These are phyloP conservation scores for Clonostachys rhizophaga DNA, from an alignment of 2,329 filamentous ascomycete genomes.

Conservation along the genomic window DNA sequence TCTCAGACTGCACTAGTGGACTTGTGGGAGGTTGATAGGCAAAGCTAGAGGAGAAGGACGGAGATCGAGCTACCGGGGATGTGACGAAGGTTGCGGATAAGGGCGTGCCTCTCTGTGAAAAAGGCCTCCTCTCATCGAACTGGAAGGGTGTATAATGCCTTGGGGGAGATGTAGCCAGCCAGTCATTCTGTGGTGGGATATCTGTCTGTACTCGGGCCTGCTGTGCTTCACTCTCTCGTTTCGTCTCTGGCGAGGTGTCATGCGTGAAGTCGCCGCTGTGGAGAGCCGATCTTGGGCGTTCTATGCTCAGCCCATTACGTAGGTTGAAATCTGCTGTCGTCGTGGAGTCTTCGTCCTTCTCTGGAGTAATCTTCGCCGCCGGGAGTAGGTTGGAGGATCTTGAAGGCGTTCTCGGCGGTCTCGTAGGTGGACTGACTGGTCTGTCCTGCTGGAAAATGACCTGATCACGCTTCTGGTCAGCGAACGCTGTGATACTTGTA, in stretches of 20 bases:
- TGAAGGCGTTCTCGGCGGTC: slow-evolving; percentile 22
- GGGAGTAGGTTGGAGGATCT: slow-evolving; percentile 35
- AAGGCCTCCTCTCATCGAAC: slow-evolving; percentile 25
- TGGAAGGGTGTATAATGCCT: slow-evolving; percentile 42
- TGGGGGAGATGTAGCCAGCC: slow-evolving; percentile 53
- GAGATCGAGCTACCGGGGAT: slow-evolving; percentile 54
- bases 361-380: slow-evolving; percentile 41
- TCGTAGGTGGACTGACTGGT: slow-evolving; percentile 5
- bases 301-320: slow-evolving; percentile 60
- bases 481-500: no score
- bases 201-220: slow-evolving; percentile 7
- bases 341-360: slow-evolving; percentile 24
- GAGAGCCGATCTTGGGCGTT: slow-evolving; percentile 74
- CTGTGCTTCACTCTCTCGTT: slow-evolving; percentile 8
- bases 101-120: slow-evolving; percentile 14
- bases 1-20: slow-evolving; percentile 83
- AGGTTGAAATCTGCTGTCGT: slow-evolving; percentile 31
- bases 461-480: no score
- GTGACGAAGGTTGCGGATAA: slow-evolving; percentile 32
- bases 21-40: slow-evolving; percentile 86
- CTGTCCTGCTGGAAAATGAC: slow-evolving; percentile 15
- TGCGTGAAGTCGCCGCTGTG: slow-evolving; percentile 64
- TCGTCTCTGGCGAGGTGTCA: slow-evolving; percentile 9
- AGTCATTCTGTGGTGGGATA: slow-evolving; percentile 18
- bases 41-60: slow-evolving; percentile 74